Conservation (phyloP, 306 rosid species). For the Cucurbita maxima region DNA sequence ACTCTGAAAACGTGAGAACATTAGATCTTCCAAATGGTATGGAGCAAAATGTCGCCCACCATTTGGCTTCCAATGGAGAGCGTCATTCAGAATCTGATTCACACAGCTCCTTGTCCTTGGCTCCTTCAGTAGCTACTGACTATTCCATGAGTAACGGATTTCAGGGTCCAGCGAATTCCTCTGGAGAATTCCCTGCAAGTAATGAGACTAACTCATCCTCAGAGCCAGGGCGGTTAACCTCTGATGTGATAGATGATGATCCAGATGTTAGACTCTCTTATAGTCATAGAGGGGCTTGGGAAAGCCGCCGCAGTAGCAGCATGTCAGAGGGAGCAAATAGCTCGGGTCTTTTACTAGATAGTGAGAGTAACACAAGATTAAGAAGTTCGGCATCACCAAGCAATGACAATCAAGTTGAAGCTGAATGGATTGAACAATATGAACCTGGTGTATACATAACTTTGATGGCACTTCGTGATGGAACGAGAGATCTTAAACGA, state of each 20-base stretch:
- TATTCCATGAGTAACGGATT: constrained; percentile 32
- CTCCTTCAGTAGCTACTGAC: constrained; percentile 38
- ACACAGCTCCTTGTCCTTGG: constrained; percentile 40
- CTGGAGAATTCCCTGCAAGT: constrained; percentile 29
- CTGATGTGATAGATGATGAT: constrained; percentile 21
- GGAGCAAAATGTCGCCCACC: constrained; percentile 46
- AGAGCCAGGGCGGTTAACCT: constrained; percentile 17
- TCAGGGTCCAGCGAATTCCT: constrained; percentile 13
- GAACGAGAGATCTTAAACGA: constrained; percentile 74
- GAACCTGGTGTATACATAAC: constrained; percentile 92
- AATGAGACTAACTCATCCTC: constrained; percentile 28
- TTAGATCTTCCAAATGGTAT: constrained; percentile 41
- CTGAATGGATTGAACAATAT: constrained; percentile 92
- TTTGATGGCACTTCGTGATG: constrained; percentile 66
- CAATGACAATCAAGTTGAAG: constrained; percentile 37
- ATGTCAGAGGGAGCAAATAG: constrained; percentile 38
- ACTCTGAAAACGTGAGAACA: constrained; percentile 37
- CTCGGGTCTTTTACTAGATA: constrained; percentile 46
- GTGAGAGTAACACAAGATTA: constrained; percentile 46
- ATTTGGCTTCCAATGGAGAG: constrained; percentile 40
- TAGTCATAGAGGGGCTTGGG: constrained; percentile 28
- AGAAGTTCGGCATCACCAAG: constrained; percentile 29
- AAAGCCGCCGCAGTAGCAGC: constrained; percentile 23
- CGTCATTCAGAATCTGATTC: constrained; percentile 52
- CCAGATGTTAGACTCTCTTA: constrained; percentile 29